Base-by-base conservation (phyloP, 805 yeast species). In the Wickerhamomyces strasburgensis region DNA sequence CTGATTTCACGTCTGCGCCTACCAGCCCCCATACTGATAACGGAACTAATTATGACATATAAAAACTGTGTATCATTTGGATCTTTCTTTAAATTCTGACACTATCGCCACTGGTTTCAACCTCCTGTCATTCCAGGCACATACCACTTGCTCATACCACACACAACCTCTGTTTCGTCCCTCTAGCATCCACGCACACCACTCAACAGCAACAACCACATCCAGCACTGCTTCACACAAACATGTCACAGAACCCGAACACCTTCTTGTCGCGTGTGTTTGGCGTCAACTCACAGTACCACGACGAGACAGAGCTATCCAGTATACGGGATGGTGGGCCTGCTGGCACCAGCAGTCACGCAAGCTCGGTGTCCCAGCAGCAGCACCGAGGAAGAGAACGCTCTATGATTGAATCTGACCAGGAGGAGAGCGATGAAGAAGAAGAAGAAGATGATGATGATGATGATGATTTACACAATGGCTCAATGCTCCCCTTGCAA, bases 241-340 rank as follows among this genome's bases (percentile, higher is more conserved):
- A n/a, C n/a, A 40, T 40, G 44, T 34, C 40, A n/a, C 49, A 44
- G 23, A 39, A 49, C 14, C 51, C 46, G 6, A 77, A 76, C 47
- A 78, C 84, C 5, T 79, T 79, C 49, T 63, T 79, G 41, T 76
- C 82, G 8, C 64, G 84, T 29, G 81, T 79, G 16, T 78, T 79
- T 57, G 85, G 84, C 4, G 53, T 61, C 33, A 54, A 57, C 28
- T 62, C 67, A 8, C 52, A 57, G 4, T 50, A 40, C 18, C 53
- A 48, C 14, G 42, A 29, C 13, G 56, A 47, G 15, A 37, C 48
- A 4, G 58, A 49, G 32, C 29, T 49, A 17, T 48, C 55, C 4
- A 39, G 48, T 18, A 32, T 51, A 10, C 31, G 38, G 6, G 40
- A 38, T n/a, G 51, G 42, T 11, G 47, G n/a, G n/a, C n/a, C n/a